A percentile compares a stretch with the other conserved stretches of the same genome.
phyloP scores from a whole-genome alignment of 2,329 filamentous ascomycete species.

The Alternaria sp. region DNA sequence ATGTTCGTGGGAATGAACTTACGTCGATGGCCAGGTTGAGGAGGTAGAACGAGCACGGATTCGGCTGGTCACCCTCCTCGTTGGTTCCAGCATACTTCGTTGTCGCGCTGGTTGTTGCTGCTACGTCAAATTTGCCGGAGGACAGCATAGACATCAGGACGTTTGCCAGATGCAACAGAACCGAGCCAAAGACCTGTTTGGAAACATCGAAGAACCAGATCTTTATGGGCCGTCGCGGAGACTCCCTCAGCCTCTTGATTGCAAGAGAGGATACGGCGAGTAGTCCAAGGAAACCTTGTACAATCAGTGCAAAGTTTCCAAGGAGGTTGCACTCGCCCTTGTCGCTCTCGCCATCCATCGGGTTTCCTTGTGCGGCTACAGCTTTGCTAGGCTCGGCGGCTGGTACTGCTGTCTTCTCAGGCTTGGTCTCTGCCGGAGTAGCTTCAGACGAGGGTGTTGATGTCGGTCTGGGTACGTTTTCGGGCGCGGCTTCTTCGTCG shows the following conservation, averaged over 20 bases:
- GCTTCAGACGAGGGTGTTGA: slow-evolving; percentile 16
- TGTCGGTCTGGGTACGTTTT: slow-evolving; percentile 8
- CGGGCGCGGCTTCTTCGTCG: slow-evolving; percentile 17
- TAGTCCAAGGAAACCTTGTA: slow-evolving; percentile 84
- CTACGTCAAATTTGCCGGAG: slow-evolving; percentile 77
- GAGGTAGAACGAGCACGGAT: slow-evolving; percentile 96
- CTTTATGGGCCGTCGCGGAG: slow-evolving; percentile 88
- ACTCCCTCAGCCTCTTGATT: slow-evolving; percentile 90
- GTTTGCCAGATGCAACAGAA: slow-evolving; percentile 89
- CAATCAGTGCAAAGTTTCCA: slow-evolving; percentile 86
- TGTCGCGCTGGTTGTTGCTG: slow-evolving; percentile 51
- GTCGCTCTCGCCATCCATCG: slow-evolving; percentile 52
- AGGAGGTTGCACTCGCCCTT: slow-evolving; percentile 84
- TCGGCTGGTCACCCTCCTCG: slow-evolving; percentile 65
- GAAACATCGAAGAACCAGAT: slow-evolving; percentile 98
- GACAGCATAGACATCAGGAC: slow-evolving; percentile 96
- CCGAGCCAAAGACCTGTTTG: slow-evolving; percentile 95
- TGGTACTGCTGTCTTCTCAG: slow-evolving; percentile 16
- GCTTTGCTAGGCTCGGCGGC: slow-evolving; percentile 20
- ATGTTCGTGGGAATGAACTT: slow-evolving; percentile 53
- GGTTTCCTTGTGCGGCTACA: slow-evolving; percentile 30
- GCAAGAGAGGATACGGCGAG: slow-evolving; percentile 86
- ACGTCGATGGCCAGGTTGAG: slow-evolving; percentile 95
- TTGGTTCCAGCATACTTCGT: slow-evolving; percentile 28
- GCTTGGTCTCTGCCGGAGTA: slow-evolving; percentile 10